Conservation (phyloP, 495 filamentous ascomycete genomes). For the Hyaloscypha variabilis region DNA sequence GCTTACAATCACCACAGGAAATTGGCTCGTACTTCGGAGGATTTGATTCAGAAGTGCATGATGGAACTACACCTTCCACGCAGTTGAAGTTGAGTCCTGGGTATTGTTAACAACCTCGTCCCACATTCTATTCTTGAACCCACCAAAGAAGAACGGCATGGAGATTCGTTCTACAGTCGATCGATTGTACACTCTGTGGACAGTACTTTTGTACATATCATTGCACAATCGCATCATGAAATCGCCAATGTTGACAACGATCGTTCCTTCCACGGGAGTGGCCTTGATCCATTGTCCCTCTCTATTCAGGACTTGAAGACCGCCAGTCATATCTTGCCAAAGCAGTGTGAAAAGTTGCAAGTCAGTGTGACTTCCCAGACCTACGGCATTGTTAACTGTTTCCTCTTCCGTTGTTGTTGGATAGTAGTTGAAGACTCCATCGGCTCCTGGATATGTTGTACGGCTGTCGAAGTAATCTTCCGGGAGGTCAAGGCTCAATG, state of each 20-base stretch:
- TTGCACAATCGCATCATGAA: constrained; percentile 66
- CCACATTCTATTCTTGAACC: not conserved
- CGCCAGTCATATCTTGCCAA: constrained; percentile 55
- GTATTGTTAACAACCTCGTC: not conserved
- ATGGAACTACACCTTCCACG: constrained; percentile 51
- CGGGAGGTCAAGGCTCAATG: constrained; percentile 48
- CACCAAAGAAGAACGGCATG: constrained; percentile 62
- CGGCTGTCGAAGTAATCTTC: constrained; percentile 55
- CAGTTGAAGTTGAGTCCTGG: constrained; percentile 47
- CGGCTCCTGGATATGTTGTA: constrained; percentile 52
- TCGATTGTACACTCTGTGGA: constrained; percentile 36
- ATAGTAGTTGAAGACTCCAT: constrained; percentile 54
- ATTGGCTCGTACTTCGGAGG: constrained; percentile 60
- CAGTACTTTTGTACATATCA: constrained; percentile 59
- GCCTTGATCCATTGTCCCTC: constrained; percentile 57
- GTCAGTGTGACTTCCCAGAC: constrained; percentile 61
- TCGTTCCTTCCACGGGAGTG: constrained; percentile 55
- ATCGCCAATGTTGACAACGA: constrained; percentile 70
- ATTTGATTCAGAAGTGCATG: constrained; percentile 54
- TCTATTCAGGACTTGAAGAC: constrained; percentile 55
- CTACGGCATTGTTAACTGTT: constrained; percentile 35
- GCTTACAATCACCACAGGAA: constrained; percentile 53
- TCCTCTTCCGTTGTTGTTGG: constrained; percentile 43
- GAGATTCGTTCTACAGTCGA: constrained; percentile 38
- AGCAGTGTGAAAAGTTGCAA: constrained; percentile 60